These are phyloP conservation scores for Nakazawaea ernobii DNA, from an alignment of 805 yeast species.

Conservation along the genomic window DNA sequence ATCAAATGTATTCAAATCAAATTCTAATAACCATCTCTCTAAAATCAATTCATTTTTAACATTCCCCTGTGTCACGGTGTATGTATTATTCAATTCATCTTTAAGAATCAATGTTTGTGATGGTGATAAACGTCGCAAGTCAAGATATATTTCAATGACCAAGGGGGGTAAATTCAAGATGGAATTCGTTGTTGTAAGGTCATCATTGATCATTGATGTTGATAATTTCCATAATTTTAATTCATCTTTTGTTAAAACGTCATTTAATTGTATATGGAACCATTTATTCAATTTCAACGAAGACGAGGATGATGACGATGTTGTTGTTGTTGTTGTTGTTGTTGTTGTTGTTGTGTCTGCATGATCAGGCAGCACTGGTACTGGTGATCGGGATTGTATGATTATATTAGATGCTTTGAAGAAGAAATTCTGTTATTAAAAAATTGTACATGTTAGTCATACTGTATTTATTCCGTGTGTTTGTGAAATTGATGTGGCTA, in stretches of 20 bases:
- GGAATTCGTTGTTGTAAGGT: constrained; percentile 21
- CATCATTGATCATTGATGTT: constrained; percentile 13
- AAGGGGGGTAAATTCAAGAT: constrained; percentile 61
- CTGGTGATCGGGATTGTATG: constrained; percentile 35
- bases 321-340: too few relatives aligned
- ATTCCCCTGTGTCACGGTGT: constrained; percentile 55
- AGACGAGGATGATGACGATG: too few relatives aligned
- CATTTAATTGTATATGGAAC: constrained; percentile 51
- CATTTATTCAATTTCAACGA: constrained; percentile 45
- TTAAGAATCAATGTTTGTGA: constrained; percentile 54
- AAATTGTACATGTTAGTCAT: too few relatives aligned
- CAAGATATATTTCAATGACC: constrained; percentile 78
- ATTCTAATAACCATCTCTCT: constrained; percentile 89
- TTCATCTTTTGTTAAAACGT: constrained; percentile 43
- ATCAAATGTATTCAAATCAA: constrained; percentile 45
- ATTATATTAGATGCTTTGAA: constrained; percentile 56
- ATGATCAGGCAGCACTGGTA: too few relatives aligned
- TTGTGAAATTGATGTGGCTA: too few relatives aligned
- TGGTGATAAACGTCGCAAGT: constrained; percentile 49
- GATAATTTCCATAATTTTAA: constrained; percentile 51
- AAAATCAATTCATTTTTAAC: constrained; percentile 81
- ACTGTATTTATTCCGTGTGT: too few relatives aligned
- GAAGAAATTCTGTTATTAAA: constrained; percentile 67
- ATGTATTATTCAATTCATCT: constrained; percentile 47
- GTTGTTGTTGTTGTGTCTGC: too few relatives aligned